Base-by-base conservation (phyloP, 495 filamentous ascomycete genomes). In the Podospora conica region DNA sequence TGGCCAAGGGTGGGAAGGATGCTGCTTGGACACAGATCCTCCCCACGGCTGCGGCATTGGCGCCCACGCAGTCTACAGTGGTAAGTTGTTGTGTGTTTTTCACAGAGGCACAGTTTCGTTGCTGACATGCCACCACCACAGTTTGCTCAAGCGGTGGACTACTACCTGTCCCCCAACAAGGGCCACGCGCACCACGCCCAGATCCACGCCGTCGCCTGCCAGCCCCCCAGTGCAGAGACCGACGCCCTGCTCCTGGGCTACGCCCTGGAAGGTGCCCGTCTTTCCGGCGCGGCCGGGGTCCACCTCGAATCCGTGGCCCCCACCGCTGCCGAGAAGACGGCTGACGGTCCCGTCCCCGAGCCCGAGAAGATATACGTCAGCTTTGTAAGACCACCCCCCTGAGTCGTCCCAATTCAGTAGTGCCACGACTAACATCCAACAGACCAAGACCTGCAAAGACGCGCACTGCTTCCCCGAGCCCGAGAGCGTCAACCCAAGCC, bases 111-210 rank as follows among this genome's bases (percentile, higher is more conserved):
- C n/a, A n/a, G n/a, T n/a, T n/a, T 22, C 12, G 8, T 3, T 29
- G 2, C 23, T 24, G 12, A 23, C 11, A 6, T 29, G 25, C 31
- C 69, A 71, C 20, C 6, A 2, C n/a, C 31, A 10, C 64, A 82
- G 79, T 80, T 95, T 69, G 87, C 90, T 9, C 88, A 91, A 76
- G 83, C 91, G 11, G 82, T 94, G 11, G 91, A 96, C 71, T 93
- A 87, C 80, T 96, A 91, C 78, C 79, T 92, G 27, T 83, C 82
- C 0, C 78, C 83, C 15, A 53, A 68, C 0, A 18, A n/a, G 6
- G 85, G 86, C 65, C 78, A 81, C 53, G 58, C 76, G 24, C 81
- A 91, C 68, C 74, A 88, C 7, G 78, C 84, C 2, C 84, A 85
- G 29, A 83, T 93, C 70, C 80, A 86, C 72, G 76, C 75, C 9